Evolutionary conservation across 192 early-diverging fungal genomes (phyloP), one percentile per base, ranked within the genome.

Genomic region (Mortierella alpina): DNA sequence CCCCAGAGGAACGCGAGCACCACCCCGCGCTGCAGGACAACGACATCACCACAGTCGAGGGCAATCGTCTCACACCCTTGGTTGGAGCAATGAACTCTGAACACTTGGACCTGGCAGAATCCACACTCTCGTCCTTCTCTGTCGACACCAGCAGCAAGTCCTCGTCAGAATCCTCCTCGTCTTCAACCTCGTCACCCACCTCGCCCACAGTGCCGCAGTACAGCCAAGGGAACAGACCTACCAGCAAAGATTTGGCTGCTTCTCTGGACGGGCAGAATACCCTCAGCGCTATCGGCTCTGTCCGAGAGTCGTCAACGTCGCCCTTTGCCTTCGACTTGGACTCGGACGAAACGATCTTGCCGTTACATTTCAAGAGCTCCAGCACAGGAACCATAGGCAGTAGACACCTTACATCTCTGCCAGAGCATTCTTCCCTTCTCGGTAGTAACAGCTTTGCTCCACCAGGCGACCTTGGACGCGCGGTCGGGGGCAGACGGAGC

Each of bases 1-100:
- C 85, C 52, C 88, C 88, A 59, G 76, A 80, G 22, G 76, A 80
- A 6, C 60, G 59, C 20, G 70, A 80, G 60, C 57, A 54, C 10
- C 44, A 62, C 57, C 64, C 47, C 0, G 65, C 15, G 7, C 46
- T 61, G 20, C 68, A 54, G 45, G 63, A 66, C 17, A 55, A 12
- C 11, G 75, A 70, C 23, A 63, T 51, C 3, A 64, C 60, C 11
- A 55, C 75, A 11, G 50, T 61, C 15, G 57, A 66, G 17, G 60
- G 49, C 6, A 63, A 62, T 45, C 48, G 59, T 7, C 56, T 9
- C 40, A 66, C n/a, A 18, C 31, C 44, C 9, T 23, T 61, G 5
- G 45, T 47, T 40, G 13, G 48, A 11, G 49, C 68, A 9, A 5
- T 46, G 4, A 53, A 20, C 8, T 51, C 47, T 14, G 72, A 74